Percentiles rank a stretch among this genome's conserved stretches.
Conservation (phyloP, 169 alveolate species). For the Plasmodium knowlesi region DNA sequence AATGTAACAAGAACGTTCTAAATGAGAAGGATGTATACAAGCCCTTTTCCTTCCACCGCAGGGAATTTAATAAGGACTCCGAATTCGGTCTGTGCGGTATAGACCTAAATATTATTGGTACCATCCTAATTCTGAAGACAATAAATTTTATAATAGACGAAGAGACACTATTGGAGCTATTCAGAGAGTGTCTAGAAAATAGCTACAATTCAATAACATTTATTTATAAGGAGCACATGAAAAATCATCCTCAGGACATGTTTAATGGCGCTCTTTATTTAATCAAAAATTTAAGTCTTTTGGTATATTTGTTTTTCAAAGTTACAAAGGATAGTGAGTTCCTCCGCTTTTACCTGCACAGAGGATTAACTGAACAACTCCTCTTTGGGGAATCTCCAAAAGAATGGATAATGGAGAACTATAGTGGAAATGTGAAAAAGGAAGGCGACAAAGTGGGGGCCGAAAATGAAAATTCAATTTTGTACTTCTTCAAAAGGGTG, state of each 20-base stretch:
- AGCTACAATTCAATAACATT: constrained; percentile 22
- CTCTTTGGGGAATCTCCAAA: constrained; percentile 5
- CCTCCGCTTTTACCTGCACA: constrained; percentile 17
- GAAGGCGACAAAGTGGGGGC: background rate
- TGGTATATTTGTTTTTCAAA: constrained; percentile 59
- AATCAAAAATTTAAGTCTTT: constrained; percentile 68
- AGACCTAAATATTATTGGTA: constrained; percentile 69
- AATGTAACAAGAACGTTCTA: constrained; percentile 42
- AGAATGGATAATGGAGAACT: background rate
- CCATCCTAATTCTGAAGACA: constrained; percentile 66
- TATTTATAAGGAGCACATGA: constrained; percentile 43
- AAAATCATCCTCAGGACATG: constrained; percentile 26
- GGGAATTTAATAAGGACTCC: constrained; percentile 31
- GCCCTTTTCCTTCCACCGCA: constrained; percentile 16
- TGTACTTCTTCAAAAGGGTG: constrained; percentile 48
- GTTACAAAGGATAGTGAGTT: constrained; percentile 52
- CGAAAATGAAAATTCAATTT: constrained; percentile 49
- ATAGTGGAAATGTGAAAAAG: background rate
- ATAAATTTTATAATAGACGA: constrained; percentile 66
- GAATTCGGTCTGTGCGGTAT: constrained; percentile 24
- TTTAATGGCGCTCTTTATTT: constrained; percentile 51
- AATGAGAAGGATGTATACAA: constrained; percentile 63
- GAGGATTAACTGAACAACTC: constrained; percentile 19
- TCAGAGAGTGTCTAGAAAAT: constrained; percentile 61
- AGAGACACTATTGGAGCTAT: constrained; percentile 26